Evolutionary conservation across 192 early-diverging fungal genomes (phyloP).

Genomic region (Podila verticillata): DNA sequence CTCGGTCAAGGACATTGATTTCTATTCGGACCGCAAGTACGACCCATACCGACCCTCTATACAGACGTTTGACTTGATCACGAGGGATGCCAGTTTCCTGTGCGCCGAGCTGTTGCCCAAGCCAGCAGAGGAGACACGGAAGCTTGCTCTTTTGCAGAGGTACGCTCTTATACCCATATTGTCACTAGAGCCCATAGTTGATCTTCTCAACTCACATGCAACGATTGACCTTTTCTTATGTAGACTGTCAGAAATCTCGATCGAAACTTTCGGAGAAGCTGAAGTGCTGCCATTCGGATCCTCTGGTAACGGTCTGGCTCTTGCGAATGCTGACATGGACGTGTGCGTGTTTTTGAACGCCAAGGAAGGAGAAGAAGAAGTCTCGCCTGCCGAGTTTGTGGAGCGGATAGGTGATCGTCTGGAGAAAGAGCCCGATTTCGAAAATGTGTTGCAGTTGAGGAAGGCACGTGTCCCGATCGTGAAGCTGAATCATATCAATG

Average conservation of each 20-base stretch:
- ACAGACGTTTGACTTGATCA: slow-evolving; percentile 26
- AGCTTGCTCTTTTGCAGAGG: slow-evolving; percentile 23
- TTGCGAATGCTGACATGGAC: slow-evolving; percentile 49
- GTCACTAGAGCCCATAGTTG: not conserved
- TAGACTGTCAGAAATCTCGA: slow-evolving; percentile 37
- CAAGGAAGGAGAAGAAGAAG: slow-evolving; percentile 18
- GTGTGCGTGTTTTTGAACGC: slow-evolving; percentile 42
- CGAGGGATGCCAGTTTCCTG: slow-evolving; percentile 19
- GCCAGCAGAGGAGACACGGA: slow-evolving; percentile 39
- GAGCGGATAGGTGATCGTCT: slow-evolving; percentile 47
- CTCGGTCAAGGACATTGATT: slow-evolving; percentile 45
- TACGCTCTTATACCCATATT: not conserved
- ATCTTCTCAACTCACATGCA: not conserved
- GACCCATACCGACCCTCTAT: slow-evolving; percentile 39
- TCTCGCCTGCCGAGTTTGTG: slow-evolving; percentile 48
- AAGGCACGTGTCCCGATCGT: slow-evolving; percentile 45
- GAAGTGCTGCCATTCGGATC: slow-evolving; percentile 45
- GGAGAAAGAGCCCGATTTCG: slow-evolving; percentile 37
- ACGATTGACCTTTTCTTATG: not conserved
- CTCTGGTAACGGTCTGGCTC: slow-evolving; percentile 37
- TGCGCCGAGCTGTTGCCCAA: slow-evolving; percentile 35
- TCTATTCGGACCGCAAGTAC: slow-evolving; percentile 44
- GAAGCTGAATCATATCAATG: slow-evolving; percentile 45
- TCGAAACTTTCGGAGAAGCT: slow-evolving; percentile 38
- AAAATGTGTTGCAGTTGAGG: slow-evolving; percentile 37